Evolutionary conservation across 2,329 filamentous ascomycete species (phyloP).

Genomic region (Zymoseptoria ardabiliae): DNA sequence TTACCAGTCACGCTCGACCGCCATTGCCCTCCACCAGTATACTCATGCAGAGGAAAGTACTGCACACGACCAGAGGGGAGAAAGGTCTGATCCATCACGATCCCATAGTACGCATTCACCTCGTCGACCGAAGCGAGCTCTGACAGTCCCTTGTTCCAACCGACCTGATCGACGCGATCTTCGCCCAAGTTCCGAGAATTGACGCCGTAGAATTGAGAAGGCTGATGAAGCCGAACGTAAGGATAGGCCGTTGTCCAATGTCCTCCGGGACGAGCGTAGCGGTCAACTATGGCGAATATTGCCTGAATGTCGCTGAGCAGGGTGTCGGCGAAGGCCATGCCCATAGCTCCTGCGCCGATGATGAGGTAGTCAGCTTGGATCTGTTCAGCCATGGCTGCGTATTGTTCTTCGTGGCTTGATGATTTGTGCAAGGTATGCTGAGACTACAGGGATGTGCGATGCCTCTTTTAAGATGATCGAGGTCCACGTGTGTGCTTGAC

Average conservation of each 20-base stretch:
- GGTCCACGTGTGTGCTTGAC: too few relatives aligned
- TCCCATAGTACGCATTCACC: conserved; percentile 12
- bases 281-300: conserved; percentile 8
- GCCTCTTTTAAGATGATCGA: too few relatives aligned
- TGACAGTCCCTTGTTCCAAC: conserved; percentile 15
- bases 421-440: too few relatives aligned
- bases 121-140: conserved; percentile 13
- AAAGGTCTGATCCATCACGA: conserved; percentile 13
- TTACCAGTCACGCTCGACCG: conserved; percentile 8
- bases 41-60: conserved; percentile 15
- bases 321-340: conserved; percentile 18
- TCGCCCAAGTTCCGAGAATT: conserved; percentile 12
- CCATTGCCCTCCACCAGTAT: conserved; percentile 9
- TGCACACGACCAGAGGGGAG: conserved; percentile 14
- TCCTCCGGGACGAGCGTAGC: conserved; percentile 13
- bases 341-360: conserved; percentile 17
- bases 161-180: conserved; percentile 12
- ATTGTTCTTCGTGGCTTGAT: too few relatives aligned
- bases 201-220: conserved; percentile 17
- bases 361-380: conserved; percentile 13
- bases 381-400: background rate
- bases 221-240: conserved; percentile 18
- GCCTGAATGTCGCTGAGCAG: conserved; percentile 5
- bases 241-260: conserved; percentile 18
- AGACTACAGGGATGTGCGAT: too few relatives aligned